These are phyloP conservation scores for Marasmius fiardii DNA, from an alignment of 1,284 basidiomycete species.

Conservation along the genomic window DNA sequence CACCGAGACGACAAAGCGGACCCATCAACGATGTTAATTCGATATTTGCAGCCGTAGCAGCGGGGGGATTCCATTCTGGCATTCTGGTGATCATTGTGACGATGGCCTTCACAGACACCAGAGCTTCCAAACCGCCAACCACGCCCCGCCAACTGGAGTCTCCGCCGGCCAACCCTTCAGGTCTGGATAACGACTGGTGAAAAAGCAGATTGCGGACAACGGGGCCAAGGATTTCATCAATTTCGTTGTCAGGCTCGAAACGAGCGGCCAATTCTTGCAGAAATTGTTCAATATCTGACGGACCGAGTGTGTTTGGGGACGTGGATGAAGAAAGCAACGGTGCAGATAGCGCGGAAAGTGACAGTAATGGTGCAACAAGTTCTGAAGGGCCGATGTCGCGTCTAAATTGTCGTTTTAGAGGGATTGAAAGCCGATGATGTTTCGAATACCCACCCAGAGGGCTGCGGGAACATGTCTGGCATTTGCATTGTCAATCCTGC, in stretches of 20 bases:
- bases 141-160: slow-evolving; percentile 86
- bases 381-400: slow-evolving; percentile 74
- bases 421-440: slow-evolving; percentile 5
- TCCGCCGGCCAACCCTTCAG: slow-evolving; percentile 65
- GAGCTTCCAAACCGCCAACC: slow-evolving; percentile 75
- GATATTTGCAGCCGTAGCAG: slow-evolving; percentile 56
- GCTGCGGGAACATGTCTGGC: slow-evolving; percentile 93
- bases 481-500: slow-evolving; percentile 88
- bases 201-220: slow-evolving; percentile 58
- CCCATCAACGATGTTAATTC: slow-evolving; percentile 73
- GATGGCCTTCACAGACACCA: slow-evolving; percentile 82
- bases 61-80: slow-evolving; percentile 66
- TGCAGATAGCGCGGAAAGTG: slow-evolving; percentile 57
- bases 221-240: slow-evolving; percentile 54
- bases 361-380: slow-evolving; percentile 75
- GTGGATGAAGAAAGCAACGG: slow-evolving; percentile 53
- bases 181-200: slow-evolving; percentile 57
- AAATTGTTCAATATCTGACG: slow-evolving; percentile 67
- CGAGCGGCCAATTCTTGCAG: slow-evolving; percentile 68
- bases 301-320: slow-evolving; percentile 35
- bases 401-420: slow-evolving; percentile 31
- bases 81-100: slow-evolving; percentile 76
- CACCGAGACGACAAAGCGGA: slow-evolving; percentile 76
- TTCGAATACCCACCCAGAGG: slow-evolving; percentile 53
- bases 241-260: slow-evolving; percentile 61